Evolutionary conservation across 441 rosid genomes (phyloP).

Genomic region (Erodium trifolium): DNA sequence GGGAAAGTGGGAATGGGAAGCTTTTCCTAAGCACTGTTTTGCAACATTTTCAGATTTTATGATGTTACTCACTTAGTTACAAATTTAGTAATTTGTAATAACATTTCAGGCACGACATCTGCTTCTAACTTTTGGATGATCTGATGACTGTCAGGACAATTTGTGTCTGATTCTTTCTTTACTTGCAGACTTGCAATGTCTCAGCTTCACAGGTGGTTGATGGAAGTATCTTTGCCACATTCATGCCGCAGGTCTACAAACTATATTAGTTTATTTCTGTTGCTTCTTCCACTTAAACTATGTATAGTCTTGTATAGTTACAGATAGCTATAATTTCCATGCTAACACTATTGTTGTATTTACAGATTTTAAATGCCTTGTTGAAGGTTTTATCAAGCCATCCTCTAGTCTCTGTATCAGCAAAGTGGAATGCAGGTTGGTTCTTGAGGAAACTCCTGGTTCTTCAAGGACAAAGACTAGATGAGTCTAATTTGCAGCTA

Average conservation of each 20-base stretch:
- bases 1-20: neutral
- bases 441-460: constrained; percentile 37
- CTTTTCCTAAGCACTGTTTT: neutral
- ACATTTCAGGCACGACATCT: neutral
- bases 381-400: constrained; percentile 39
- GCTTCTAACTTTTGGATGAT: neutral
- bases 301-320: constrained; percentile 7
- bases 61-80: neutral
- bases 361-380: constrained; percentile 39
- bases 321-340: constrained; percentile 8
- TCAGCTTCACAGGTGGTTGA: constrained; percentile 22
- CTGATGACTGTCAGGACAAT: neutral
- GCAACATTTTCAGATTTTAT: constrained; percentile 3
- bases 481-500: constrained; percentile 25
- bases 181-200: constrained; percentile 21
- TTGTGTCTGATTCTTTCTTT: constrained; percentile 12
- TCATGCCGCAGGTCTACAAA: constrained; percentile 36
- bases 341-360: constrained; percentile 13
- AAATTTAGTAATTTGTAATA: neutral
- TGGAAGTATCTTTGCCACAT: constrained; percentile 28
- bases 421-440: constrained; percentile 50
- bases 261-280: neutral
- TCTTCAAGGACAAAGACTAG: constrained; percentile 30
- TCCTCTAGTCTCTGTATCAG: constrained; percentile 26
- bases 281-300: constrained; percentile 9